Evolutionary conservation across 2,329 filamentous ascomycete species (phyloP).

Genomic region (Aspergillus sclerotialis): DNA sequence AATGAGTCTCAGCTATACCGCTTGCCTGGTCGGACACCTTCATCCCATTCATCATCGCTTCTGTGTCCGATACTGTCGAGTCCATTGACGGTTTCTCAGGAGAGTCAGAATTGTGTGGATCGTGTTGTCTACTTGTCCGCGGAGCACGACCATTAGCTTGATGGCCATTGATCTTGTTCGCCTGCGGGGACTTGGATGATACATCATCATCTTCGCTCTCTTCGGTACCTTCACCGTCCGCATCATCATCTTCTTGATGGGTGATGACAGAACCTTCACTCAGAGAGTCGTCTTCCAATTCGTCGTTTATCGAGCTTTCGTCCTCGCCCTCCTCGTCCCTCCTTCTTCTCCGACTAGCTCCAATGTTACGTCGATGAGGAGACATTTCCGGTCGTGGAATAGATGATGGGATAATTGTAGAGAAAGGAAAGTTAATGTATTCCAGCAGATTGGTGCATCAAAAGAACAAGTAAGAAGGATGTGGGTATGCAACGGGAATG

Average conservation of each 20-base stretch:
- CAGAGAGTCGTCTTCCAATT: conserved; percentile 54
- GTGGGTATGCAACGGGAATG: conserved; percentile 11
- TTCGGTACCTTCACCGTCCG: conserved; percentile 53
- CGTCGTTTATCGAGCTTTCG: conserved; percentile 42
- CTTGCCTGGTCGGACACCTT: conserved; percentile 36
- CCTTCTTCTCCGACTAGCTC: conserved; percentile 38
- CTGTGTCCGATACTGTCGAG: conserved; percentile 47
- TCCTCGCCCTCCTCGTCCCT: conserved; percentile 45
- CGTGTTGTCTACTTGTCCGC: conserved; percentile 20
- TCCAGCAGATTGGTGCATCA: conserved; percentile 4
- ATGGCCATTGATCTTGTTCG: conserved; percentile 14
- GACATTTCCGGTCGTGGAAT: conserved; percentile 29
- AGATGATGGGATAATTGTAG: not conserved
- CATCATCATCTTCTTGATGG: conserved; percentile 53
- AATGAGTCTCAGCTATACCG: conserved; percentile 41
- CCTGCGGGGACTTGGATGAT: conserved; percentile 16
- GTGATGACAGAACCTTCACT: conserved; percentile 55
- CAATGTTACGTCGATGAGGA: conserved; percentile 37
- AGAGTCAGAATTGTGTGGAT: conserved; percentile 27
- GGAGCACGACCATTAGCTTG: conserved; percentile 22
- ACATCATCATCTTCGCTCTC: conserved; percentile 48
- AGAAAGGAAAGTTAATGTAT: not conserved
- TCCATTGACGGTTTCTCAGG: conserved; percentile 25
- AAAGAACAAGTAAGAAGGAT: conserved; percentile 5
- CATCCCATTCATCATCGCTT: conserved; percentile 56